These are phyloP conservation scores for Lactarius tabidus DNA, from an alignment of 768 basidiomycete species.

Conservation along the genomic window DNA sequence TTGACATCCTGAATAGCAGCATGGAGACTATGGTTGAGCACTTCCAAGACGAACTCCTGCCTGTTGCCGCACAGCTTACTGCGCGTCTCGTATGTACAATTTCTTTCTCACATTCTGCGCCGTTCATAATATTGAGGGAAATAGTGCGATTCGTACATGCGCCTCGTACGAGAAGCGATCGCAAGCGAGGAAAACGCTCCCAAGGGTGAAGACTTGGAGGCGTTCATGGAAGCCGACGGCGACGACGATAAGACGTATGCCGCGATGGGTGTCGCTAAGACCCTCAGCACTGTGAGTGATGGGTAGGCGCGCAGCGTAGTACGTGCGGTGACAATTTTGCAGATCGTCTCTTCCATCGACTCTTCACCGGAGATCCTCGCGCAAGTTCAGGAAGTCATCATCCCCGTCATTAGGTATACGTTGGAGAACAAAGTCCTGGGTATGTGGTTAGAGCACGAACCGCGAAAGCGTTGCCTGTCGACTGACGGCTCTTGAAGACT, in stretches of 20 bases:
- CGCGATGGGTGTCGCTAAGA: conserved; percentile 84
- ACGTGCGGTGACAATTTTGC: conserved; percentile 9
- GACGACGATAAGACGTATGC: conserved; percentile 86
- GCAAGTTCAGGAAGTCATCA: conserved; percentile 77
- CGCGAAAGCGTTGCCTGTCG: neutral
- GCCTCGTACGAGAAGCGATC: conserved; percentile 67
- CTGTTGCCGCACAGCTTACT: conserved; percentile 78
- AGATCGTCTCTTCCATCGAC: conserved; percentile 77
- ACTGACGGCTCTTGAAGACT: conserved; percentile 44
- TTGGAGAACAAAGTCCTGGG: conserved; percentile 75
- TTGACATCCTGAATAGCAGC: conserved; percentile 76
- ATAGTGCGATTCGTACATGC: conserved; percentile 79
- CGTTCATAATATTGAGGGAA: neutral
- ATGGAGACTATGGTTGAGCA: conserved; percentile 86
- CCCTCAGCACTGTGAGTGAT: conserved; percentile 64
- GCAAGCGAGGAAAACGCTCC: conserved; percentile 45
- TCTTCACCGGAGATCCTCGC: conserved; percentile 67
- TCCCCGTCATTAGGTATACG: conserved; percentile 73
- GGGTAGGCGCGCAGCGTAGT: neutral
- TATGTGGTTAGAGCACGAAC: conserved; percentile 33
- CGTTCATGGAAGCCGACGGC: conserved; percentile 44
- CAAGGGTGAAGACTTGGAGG: conserved; percentile 52
- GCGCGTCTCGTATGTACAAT: conserved; percentile 58
- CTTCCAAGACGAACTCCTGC: conserved; percentile 79
- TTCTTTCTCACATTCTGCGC: conserved; percentile 2